These are phyloP conservation scores for Phytomonas francai DNA, from an alignment of 208 protist genomes.

Conservation along the genomic window DNA sequence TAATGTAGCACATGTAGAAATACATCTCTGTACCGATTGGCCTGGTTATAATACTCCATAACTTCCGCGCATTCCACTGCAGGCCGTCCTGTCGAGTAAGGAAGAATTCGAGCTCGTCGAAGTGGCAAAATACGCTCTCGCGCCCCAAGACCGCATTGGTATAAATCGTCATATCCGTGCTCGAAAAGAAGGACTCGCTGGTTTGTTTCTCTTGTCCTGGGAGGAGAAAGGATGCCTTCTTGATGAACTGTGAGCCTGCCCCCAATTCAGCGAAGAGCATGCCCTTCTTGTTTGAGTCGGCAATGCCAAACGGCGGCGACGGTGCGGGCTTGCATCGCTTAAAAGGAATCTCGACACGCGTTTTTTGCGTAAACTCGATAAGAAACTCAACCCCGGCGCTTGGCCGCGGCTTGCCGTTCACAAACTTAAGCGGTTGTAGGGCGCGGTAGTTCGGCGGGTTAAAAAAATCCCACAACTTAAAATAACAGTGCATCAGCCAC, in stretches of 20 bases:
- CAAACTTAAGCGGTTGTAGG: slow-evolving; percentile 51
- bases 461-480: slow-evolving; percentile 72
- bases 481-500: slow-evolving; percentile 80
- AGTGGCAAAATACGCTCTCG: slow-evolving; percentile 39
- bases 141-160: slow-evolving; percentile 65
- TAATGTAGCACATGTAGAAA: slow-evolving; percentile 73
- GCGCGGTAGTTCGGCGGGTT: slow-evolving; percentile 67
- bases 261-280: slow-evolving; percentile 48
- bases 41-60: slow-evolving; percentile 61
- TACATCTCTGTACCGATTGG: slow-evolving; percentile 49
- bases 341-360: slow-evolving; percentile 63
- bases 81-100: slow-evolving; percentile 64
- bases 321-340: slow-evolving; percentile 61
- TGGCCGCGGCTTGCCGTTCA: slow-evolving; percentile 58
- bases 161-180: slow-evolving; percentile 45
- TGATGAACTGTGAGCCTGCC: slow-evolving; percentile 73
- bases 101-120: slow-evolving; percentile 65
- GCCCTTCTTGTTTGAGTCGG: slow-evolving; percentile 60
- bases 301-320: slow-evolving; percentile 81
- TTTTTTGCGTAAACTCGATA: slow-evolving; percentile 66
- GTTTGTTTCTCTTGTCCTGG: slow-evolving; percentile 56
- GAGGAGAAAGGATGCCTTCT: slow-evolving; percentile 59
- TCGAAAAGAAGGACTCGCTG: slow-evolving; percentile 55
- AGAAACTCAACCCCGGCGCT: slow-evolving; percentile 71
- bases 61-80: slow-evolving; percentile 68